phyloP scores from a whole-genome alignment of 2,329 filamentous ascomycete species.

The Acrocalymma vagum region DNA sequence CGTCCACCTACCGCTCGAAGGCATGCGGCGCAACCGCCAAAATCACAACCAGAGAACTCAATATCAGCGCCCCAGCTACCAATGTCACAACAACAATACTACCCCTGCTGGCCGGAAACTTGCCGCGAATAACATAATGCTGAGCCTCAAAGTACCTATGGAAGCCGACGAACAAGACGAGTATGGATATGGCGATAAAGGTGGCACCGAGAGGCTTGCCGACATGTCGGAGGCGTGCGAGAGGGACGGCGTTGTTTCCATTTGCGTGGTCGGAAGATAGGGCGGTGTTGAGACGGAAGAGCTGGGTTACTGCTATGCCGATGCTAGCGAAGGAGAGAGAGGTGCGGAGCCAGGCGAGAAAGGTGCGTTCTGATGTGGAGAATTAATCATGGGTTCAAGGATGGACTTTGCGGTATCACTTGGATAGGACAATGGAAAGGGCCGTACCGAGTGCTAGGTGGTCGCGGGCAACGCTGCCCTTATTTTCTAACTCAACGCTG shows the following conservation, averaged over 20 bases:
- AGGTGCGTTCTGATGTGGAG: constrained; percentile 73
- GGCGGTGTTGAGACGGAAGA: constrained; percentile 82
- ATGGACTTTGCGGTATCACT: no score
- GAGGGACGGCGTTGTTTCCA: constrained; percentile 1
- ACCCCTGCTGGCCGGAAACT: constrained; percentile 80
- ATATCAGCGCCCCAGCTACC: constrained; percentile 68
- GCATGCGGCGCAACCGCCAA: constrained; percentile 61
- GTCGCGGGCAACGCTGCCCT: constrained; percentile 83
- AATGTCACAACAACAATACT: constrained; percentile 75
- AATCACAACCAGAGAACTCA: constrained; percentile 68
- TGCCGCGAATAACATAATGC: constrained; percentile 80
- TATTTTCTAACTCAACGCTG: constrained; percentile 82
- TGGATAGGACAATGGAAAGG: constrained; percentile 1
- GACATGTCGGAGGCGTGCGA: constrained; percentile 28
- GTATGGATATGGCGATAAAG: constrained; percentile 78
- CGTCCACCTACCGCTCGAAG: constrained; percentile 47
- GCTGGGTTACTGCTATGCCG: constrained; percentile 83
- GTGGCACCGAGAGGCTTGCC: constrained; percentile 66
- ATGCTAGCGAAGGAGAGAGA: constrained; percentile 84
- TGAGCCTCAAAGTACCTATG: constrained; percentile 81
- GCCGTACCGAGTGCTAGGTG: constrained; percentile 78
- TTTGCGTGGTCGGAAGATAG: constrained; percentile 42
- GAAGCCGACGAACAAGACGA: constrained; percentile 79
- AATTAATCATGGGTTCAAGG: constrained; percentile 23
- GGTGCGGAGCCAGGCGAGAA: constrained; percentile 85